These are phyloP conservation scores for Abortiporus biennis DNA, from an alignment of 1,284 basidiomycete species.

Conservation along the genomic window DNA sequence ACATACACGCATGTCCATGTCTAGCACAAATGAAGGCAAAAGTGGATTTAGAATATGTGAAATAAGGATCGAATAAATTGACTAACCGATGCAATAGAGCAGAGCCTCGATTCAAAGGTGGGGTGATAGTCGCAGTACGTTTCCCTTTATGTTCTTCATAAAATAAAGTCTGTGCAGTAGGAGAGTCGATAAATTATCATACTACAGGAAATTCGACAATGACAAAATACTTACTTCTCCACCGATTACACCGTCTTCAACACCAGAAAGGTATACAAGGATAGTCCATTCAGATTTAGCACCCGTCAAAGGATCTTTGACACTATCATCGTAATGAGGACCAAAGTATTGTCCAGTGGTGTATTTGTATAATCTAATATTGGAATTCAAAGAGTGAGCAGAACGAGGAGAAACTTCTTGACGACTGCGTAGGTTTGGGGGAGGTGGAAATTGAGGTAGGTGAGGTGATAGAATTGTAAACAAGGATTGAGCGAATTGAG, in stretches of 20 bases:
- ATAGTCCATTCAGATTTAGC: slow-evolving; percentile 75
- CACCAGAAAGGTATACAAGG: slow-evolving; percentile 69
- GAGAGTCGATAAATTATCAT: neutral
- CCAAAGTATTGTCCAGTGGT: slow-evolving; percentile 61
- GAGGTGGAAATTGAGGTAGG: slow-evolving; percentile 52
- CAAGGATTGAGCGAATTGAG: slow-evolving; percentile 53
- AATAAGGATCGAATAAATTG: neutral
- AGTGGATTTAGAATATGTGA: slow-evolving; percentile 19
- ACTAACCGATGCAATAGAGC: slow-evolving; percentile 67
- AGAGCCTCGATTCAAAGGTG: slow-evolving; percentile 59
- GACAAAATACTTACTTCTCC: slow-evolving; percentile 53
- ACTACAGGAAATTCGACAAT: neutral
- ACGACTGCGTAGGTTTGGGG: slow-evolving; percentile 24
- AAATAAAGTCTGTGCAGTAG: slow-evolving; percentile 54
- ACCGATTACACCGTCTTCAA: slow-evolving; percentile 67
- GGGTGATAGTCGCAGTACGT: slow-evolving; percentile 45
- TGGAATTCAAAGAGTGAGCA: slow-evolving; percentile 58
- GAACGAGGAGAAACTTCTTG: too few species aligned
- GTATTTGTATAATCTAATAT: slow-evolving; percentile 71
- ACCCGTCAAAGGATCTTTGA: slow-evolving; percentile 49
- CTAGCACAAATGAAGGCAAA: slow-evolving; percentile 35
- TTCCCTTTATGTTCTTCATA: slow-evolving; percentile 52
- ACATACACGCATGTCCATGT: slow-evolving; percentile 70
- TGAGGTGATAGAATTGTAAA: slow-evolving; percentile 50
- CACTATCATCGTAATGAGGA: slow-evolving; percentile 72